Evolutionary conservation across 2,329 filamentous ascomycete species (phyloP).

Genomic region (Rhinocladiella similis): DNA sequence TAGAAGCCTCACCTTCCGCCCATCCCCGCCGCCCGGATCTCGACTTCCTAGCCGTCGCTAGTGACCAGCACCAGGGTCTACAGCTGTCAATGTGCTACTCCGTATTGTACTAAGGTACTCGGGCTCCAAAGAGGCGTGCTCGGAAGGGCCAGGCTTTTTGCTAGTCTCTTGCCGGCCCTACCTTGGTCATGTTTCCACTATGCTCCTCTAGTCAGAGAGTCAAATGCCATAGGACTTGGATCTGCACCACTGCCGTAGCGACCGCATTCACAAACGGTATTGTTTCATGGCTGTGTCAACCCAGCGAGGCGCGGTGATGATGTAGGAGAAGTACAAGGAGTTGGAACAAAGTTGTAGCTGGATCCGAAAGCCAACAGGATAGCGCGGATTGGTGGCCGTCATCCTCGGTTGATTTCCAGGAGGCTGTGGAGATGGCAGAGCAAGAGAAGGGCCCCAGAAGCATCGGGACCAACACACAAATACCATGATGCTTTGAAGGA

Average conservation of each 20-base stretch:
- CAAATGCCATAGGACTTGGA: too few relatives aligned
- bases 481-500: too few relatives aligned
- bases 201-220: too few relatives aligned
- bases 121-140: slow-evolving; percentile 14
- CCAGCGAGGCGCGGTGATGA: background rate
- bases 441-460: background rate
- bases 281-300: background rate
- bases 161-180: background rate
- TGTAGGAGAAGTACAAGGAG: background rate
- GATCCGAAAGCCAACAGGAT: background rate
- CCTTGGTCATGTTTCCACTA: too few relatives aligned
- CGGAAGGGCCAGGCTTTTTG: slow-evolving; percentile 1
- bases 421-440: background rate
- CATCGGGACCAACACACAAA: too few relatives aligned
- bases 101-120: background rate
- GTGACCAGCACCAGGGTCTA: slow-evolving; percentile 12
- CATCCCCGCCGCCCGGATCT: slow-evolving; percentile 17
- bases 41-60: slow-evolving; percentile 1
- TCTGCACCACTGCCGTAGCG: too few relatives aligned
- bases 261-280: too few relatives aligned
- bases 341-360: background rate
- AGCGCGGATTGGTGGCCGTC: background rate
- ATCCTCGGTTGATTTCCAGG: background rate
- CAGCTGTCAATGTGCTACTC: background rate
- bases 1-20: slow-evolving; percentile 20